Conservation (phyloP, 179 eudicot species). For the Dionaea muscipula region DNA sequence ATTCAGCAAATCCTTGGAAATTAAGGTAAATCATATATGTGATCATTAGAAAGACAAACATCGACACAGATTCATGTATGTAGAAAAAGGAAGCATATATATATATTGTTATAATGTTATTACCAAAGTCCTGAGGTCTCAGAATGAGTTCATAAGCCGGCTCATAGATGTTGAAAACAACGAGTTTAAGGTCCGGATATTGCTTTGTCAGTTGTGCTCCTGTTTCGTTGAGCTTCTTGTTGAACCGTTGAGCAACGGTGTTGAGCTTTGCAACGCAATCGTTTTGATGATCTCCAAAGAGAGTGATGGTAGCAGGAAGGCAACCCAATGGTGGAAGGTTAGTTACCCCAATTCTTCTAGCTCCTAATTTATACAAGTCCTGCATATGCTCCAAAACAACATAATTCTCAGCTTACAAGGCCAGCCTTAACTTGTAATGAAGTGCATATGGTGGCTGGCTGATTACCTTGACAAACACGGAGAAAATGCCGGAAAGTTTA, state of each 20-base stretch:
- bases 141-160: conserved; percentile 65
- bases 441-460: too few species aligned
- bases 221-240: conserved; percentile 66
- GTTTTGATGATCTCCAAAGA: conserved; percentile 47
- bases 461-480: conserved; percentile 46
- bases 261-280: conserved; percentile 68
- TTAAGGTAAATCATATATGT: not conserved
- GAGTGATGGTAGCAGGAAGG: conserved; percentile 56
- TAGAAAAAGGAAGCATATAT: not conserved
- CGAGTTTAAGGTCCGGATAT: conserved; percentile 65
- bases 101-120: not conserved
- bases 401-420: not conserved
- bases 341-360: conserved; percentile 82
- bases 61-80: too few species aligned
- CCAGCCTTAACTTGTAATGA: not conserved
- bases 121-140: conserved; percentile 62
- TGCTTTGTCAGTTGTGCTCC: conserved; percentile 42
- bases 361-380: conserved; percentile 66
- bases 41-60: too few species aligned
- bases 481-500: conserved; percentile 51
- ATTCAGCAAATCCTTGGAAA: conserved; percentile 61
- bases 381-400: conserved; percentile 7
- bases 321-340: conserved; percentile 91
- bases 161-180: conserved; percentile 64
- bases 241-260: conserved; percentile 57